Evolutionary conservation across 169 alveolate species (phyloP).

Genomic region (Eimeria sp.): DNA sequence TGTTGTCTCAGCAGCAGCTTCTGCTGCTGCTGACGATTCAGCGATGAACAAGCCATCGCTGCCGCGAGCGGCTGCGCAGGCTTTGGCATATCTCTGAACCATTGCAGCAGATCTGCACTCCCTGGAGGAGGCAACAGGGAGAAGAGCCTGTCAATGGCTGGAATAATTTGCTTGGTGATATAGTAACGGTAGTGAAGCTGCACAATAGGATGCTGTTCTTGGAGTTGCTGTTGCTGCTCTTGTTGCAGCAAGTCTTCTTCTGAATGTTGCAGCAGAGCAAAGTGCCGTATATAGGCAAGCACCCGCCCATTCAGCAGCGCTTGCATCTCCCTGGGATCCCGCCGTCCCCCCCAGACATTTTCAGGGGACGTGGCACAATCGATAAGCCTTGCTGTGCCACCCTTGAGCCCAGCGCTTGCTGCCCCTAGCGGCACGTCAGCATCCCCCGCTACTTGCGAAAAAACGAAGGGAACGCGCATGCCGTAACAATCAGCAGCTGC

Average conservation of each 20-base stretch:
- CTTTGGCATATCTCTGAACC: slow-evolving; percentile 83
- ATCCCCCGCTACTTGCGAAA: slow-evolving; percentile 68
- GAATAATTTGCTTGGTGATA: slow-evolving; percentile 81
- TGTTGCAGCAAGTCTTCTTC: slow-evolving; percentile 57
- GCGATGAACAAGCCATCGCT: not conserved
- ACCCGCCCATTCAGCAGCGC: slow-evolving; percentile 59
- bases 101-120: slow-evolving; percentile 71
- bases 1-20: slow-evolving; percentile 52
- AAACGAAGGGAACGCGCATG: slow-evolving; percentile 69
- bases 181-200: slow-evolving; percentile 76
- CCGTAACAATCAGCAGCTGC: slow-evolving; percentile 27
- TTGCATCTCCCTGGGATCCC: slow-evolving; percentile 64
- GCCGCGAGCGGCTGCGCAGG: slow-evolving; percentile 61
- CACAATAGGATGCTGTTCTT: slow-evolving; percentile 7
- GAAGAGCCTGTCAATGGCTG: slow-evolving; percentile 82
- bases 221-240: slow-evolving; percentile 27
- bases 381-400: slow-evolving; percentile 41
- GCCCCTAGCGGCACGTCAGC: slow-evolving; percentile 63
- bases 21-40: slow-evolving; percentile 21
- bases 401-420: slow-evolving; percentile 37
- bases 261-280: slow-evolving; percentile 30
- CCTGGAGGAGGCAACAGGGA: slow-evolving; percentile 70
- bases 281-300: not conserved
- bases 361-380: slow-evolving; percentile 81
- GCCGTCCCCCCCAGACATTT: slow-evolving; percentile 78